Conservation (phyloP, 106 monocot genomes). For the Phalaenopsis equestris region DNA sequence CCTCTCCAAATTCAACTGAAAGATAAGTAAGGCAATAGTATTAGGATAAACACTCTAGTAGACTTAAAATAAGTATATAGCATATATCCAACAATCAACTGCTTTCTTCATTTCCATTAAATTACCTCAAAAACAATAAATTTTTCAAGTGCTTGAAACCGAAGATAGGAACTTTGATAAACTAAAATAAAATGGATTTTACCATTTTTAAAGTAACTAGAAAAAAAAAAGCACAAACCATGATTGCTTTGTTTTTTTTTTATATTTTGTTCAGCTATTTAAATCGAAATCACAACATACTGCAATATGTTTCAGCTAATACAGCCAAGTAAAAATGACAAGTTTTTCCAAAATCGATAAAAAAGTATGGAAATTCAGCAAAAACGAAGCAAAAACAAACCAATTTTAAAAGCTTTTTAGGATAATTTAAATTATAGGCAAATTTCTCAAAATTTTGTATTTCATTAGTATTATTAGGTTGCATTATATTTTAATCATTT, state of each 20-base stretch:
- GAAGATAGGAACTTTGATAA: neutral
- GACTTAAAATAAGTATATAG: neutral
- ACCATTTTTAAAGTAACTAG: neutral
- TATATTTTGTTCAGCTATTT: neutral
- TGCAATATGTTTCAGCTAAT: too few species aligned
- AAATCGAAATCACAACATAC: neutral
- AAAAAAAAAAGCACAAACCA: too few species aligned
- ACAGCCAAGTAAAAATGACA: too few species aligned
- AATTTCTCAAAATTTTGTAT: neutral
- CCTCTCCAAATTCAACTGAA: constrained; percentile 52
- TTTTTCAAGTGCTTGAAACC: neutral
- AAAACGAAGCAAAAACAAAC: neutral
- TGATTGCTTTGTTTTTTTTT: neutral
- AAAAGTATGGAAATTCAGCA: neutral
- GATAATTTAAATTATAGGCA: neutral
- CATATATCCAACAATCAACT: neutral
- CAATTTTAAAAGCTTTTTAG: neutral
- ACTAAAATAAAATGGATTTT: neutral
- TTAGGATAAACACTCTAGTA: neutral
- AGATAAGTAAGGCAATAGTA: neutral
- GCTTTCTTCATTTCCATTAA: neutral
- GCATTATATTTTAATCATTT: neutral
- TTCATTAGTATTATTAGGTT: neutral
- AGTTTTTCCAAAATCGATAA: neutral
- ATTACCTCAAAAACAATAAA: neutral